These are phyloP conservation scores for Colletotrichum brevisporum DNA, from an alignment of 2,329 filamentous ascomycete genomes.

Conservation along the genomic window DNA sequence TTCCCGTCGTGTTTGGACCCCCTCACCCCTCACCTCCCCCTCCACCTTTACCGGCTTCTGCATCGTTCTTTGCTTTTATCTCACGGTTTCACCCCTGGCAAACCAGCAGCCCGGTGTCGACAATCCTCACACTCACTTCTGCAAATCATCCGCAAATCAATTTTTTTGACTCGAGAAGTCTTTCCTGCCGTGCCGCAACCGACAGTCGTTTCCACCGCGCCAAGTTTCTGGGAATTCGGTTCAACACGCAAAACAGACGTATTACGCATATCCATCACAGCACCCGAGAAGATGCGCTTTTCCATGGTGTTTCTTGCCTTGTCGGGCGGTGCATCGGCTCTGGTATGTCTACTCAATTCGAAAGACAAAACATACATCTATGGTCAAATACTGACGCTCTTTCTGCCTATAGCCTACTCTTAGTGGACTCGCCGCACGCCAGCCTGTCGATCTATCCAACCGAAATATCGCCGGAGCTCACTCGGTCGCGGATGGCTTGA, in stretches of 20 bases:
- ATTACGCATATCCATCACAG: background rate
- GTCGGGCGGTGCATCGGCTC: slow-evolving; percentile 28
- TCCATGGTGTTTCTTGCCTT: slow-evolving; percentile 32
- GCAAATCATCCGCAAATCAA: slow-evolving; percentile 20
- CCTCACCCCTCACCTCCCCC: background rate
- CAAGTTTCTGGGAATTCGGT: slow-evolving; percentile 2
- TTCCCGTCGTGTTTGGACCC: slow-evolving; percentile 13
- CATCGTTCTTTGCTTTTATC: slow-evolving; percentile 32
- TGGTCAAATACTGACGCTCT: background rate
- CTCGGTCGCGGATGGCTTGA: slow-evolving; percentile 10
- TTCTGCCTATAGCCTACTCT: slow-evolving; percentile 19
- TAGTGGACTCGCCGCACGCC: slow-evolving; percentile 5
- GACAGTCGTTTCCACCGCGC: slow-evolving; percentile 30
- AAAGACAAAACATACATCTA: background rate
- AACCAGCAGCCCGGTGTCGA: slow-evolving; percentile 31
- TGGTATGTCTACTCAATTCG: slow-evolving; percentile 15
- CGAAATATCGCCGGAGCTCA: slow-evolving; percentile 10
- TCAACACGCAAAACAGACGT: background rate
- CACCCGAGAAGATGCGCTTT: slow-evolving; percentile 23
- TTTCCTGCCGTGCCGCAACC: background rate
- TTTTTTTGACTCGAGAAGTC: background rate
- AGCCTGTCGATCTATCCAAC: slow-evolving; percentile 4
- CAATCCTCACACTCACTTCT: slow-evolving; percentile 27
- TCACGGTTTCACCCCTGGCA: slow-evolving; percentile 19
- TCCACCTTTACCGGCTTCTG: slow-evolving; percentile 17